Evolutionary conservation across 106 monocot species (phyloP).

Genomic region (Hemerocallis citrina): DNA sequence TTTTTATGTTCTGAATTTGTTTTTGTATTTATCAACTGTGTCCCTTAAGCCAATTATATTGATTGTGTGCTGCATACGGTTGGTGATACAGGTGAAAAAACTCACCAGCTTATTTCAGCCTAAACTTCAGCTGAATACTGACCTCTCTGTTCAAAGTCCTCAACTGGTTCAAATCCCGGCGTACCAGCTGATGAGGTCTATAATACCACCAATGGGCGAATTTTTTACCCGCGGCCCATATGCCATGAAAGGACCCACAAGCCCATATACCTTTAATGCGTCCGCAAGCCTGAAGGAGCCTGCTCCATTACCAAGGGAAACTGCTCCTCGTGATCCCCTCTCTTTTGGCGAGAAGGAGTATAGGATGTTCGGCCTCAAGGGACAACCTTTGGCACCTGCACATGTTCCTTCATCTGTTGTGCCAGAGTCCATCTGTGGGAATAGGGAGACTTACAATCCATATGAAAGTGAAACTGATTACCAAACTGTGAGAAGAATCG

Average conservation of each 20-base stretch:
- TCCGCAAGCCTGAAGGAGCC: too few relatives aligned
- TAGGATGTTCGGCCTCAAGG: conserved; percentile 13
- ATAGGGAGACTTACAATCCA: background rate
- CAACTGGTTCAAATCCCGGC: background rate
- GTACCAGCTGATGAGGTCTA: background rate
- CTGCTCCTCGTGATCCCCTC: conserved; percentile 4
- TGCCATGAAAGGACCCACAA: too few relatives aligned
- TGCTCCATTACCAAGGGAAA: conserved; percentile 5
- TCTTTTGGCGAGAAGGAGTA: conserved; percentile 12
- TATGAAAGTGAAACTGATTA: background rate
- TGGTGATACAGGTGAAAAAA: conserved; percentile 20
- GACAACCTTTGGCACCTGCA: background rate
- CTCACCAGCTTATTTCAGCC: conserved; percentile 9
- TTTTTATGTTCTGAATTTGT: too few relatives aligned
- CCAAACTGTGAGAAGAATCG: background rate
- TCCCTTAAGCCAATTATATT: too few relatives aligned
- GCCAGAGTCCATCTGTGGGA: background rate
- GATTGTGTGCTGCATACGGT: too few relatives aligned
- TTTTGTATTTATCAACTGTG: too few relatives aligned
- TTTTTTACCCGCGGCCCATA: too few relatives aligned
- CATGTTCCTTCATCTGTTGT: background rate
- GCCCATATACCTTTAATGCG: too few relatives aligned
- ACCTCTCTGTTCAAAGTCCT: background rate
- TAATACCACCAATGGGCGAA: background rate
- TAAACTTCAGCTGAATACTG: too few relatives aligned